Conservation (phyloP, 768 basidiomycete species). For the Paxillus rubicundulus region DNA sequence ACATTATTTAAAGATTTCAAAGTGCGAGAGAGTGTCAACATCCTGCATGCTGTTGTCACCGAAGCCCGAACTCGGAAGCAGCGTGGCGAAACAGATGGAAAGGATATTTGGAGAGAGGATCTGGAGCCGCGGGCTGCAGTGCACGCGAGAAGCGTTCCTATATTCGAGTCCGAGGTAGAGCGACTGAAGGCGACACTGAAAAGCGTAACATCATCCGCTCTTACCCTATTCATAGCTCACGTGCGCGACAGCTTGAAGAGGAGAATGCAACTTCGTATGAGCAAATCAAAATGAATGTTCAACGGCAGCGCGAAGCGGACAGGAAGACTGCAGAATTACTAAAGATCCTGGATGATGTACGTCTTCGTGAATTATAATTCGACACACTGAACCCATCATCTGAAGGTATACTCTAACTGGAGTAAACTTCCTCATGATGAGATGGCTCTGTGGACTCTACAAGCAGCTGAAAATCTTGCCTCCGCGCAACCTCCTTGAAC, state of each 20-base stretch:
- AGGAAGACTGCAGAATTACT: constrained; percentile 46
- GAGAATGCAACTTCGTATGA: constrained; percentile 50
- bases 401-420: constrained; percentile 52
- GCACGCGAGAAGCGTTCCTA: constrained; percentile 60
- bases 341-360: constrained; percentile 53
- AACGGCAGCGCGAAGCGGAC: constrained; percentile 46
- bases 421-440: constrained; percentile 58
- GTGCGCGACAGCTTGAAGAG: constrained; percentile 47
- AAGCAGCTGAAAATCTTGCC: constrained; percentile 36
- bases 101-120: constrained; percentile 64
- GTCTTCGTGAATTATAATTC: constrained; percentile 9
- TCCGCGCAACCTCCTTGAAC: constrained; percentile 24
- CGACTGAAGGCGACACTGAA: constrained; percentile 37
- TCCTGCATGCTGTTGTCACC: constrained; percentile 63
- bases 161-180: constrained; percentile 46
- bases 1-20: constrained; percentile 66
- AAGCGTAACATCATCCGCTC: constrained; percentile 28
- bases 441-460: constrained; percentile 49
- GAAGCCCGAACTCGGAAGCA: constrained; percentile 60
- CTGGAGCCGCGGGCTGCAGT: constrained; percentile 62
- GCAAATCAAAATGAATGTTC: constrained; percentile 48
- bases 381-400: constrained; percentile 7
- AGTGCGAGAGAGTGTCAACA: constrained; percentile 68
- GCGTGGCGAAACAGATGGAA: constrained; percentile 38
- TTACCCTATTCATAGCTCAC: background rate